Evolutionary conservation across 2,329 filamentous ascomycete genomes (phyloP).

Genomic region (Sclerotinia borealis): DNA sequence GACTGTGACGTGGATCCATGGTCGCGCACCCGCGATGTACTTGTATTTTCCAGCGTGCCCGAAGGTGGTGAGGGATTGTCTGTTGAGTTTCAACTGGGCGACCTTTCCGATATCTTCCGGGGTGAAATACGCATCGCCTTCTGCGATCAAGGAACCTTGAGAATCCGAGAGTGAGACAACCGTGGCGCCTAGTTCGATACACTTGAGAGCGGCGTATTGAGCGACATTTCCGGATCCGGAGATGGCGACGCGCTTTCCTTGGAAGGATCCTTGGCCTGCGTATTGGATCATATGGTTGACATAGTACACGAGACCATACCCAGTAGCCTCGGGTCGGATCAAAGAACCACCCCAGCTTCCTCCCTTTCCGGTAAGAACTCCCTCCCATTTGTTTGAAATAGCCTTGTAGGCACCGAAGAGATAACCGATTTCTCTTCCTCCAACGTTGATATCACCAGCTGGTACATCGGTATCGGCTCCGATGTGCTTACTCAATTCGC

Average conservation of each 20-base stretch:
- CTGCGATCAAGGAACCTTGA: conserved; percentile 75
- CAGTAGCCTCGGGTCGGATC: conserved; percentile 95
- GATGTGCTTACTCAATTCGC: conserved; percentile 91
- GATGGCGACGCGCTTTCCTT: conserved; percentile 89
- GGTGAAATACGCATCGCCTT: conserved; percentile 64
- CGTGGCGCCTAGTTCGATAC: conserved; percentile 88
- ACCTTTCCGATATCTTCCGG: conserved; percentile 74
- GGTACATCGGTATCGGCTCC: conserved; percentile 94
- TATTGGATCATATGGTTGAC: conserved; percentile 93
- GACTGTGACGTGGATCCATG: conserved; percentile 86
- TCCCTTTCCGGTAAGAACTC: conserved; percentile 94
- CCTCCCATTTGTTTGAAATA: conserved; percentile 86
- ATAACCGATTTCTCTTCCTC: conserved; percentile 86
- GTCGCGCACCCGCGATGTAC: conserved; percentile 81
- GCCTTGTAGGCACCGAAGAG: conserved; percentile 92
- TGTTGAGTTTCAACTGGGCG: conserved; percentile 78
- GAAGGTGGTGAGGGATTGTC: conserved; percentile 73
- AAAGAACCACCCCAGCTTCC: conserved; percentile 85
- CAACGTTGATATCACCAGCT: conserved; percentile 94
- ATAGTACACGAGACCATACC: conserved; percentile 95
- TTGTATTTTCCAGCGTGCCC: conserved; percentile 63
- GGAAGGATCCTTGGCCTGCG: conserved; percentile 77
- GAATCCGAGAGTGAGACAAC: conserved; percentile 93
- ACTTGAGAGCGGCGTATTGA: conserved; percentile 94
- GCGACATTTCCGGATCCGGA: conserved; percentile 97